Conservation (phyloP, 192 early-diverging fungal genomes). For the Geosiphon pyriformis region DNA sequence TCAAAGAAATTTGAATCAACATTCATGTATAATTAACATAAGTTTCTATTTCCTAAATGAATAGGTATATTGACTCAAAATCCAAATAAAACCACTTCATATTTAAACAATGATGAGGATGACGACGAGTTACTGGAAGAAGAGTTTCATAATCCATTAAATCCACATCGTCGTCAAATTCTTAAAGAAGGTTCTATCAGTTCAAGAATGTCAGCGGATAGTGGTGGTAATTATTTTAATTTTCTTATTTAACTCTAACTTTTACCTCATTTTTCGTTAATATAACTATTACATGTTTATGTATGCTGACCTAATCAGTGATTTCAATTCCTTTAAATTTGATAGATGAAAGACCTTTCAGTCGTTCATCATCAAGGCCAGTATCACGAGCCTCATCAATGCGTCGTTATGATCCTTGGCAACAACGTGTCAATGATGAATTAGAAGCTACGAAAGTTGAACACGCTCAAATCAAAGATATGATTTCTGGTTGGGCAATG, state of each 20-base stretch:
- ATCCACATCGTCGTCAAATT: neutral
- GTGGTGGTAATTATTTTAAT: too few relatives aligned
- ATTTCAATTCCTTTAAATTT: neutral
- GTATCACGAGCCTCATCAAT: neutral
- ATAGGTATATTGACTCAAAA: neutral
- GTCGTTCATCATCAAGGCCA: neutral
- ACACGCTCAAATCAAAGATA: neutral
- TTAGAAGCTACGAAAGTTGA: neutral
- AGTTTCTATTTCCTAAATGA: neutral
- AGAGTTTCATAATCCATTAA: neutral
- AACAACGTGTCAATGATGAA: neutral
- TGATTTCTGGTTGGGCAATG: conserved; percentile 3
- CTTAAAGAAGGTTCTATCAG: neutral
- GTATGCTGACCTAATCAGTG: neutral
- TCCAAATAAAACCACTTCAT: neutral
- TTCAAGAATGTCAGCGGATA: neutral
- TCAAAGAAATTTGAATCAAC: neutral
- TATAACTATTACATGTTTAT: neutral
- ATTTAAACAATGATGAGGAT: neutral
- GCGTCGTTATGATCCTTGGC: neutral
- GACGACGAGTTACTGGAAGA: neutral
- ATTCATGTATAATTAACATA: neutral
- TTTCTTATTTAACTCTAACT: too few relatives aligned
- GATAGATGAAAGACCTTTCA: neutral
- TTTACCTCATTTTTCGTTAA: neutral